Conservation (phyloP, 345 rosid genomes). For the Syzygium jambos region DNA sequence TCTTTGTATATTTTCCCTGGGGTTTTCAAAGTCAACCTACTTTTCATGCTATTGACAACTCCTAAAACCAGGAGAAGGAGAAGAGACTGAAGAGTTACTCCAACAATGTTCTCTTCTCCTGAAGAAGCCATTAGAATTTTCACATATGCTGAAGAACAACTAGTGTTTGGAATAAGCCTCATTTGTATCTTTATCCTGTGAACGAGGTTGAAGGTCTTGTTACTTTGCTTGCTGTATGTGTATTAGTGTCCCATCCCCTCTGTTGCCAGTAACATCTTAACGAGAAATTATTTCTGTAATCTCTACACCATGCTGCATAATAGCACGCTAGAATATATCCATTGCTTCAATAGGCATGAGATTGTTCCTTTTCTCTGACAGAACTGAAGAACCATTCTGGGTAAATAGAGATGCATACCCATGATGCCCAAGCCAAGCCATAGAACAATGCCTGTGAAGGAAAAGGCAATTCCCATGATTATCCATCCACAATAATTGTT, state of each 20-base stretch:
- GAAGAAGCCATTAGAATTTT: background rate
- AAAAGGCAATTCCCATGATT: background rate
- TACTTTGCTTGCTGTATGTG: background rate
- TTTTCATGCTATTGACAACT: background rate
- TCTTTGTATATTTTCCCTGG: background rate
- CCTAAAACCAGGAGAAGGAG: background rate
- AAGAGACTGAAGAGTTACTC: background rate
- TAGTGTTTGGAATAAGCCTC: background rate
- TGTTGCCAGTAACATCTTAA: background rate
- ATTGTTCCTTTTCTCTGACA: background rate
- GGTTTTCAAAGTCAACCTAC: background rate
- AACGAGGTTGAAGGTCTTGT: background rate
- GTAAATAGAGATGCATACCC: slow-evolving; percentile 25
- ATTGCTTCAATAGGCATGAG: background rate
- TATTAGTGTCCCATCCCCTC: background rate
- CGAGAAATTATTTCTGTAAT: background rate
- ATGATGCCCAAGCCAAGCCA: slow-evolving; percentile 51
- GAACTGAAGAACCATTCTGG: background rate
- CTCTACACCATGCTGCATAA: background rate
- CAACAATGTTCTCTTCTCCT: background rate
- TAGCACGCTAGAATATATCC: background rate
- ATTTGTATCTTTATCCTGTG: background rate
- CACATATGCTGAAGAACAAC: background rate
- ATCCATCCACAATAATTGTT: background rate
- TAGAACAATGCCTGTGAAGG: slow-evolving; percentile 36